A percentile compares a stretch with the other conserved stretches of the same genome.
These are phyloP conservation scores for Neurospora tetraspora DNA, from an alignment of 495 filamentous ascomycete species.

Conservation along the genomic window DNA sequence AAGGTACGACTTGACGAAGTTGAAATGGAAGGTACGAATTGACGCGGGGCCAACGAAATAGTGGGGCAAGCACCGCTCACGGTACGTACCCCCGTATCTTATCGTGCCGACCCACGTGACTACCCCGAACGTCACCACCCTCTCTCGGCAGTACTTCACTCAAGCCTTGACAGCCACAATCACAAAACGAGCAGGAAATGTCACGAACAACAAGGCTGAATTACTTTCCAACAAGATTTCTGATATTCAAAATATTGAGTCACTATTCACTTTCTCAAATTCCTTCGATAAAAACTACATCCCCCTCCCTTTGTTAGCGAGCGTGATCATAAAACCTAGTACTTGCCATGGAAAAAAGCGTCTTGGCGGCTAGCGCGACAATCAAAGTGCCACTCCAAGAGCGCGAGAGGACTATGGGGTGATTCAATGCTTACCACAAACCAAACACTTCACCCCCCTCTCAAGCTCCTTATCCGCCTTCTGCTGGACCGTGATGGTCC, in stretches of 20 bases:
- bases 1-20: neutral
- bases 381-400: neutral
- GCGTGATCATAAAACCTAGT: neutral
- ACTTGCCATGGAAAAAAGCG: neutral
- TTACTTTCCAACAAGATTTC: neutral
- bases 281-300: neutral
- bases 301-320: neutral
- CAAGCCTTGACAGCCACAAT: neutral
- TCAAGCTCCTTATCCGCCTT: neutral
- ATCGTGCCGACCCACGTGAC: neutral
- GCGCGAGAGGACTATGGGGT: neutral
- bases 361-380: neutral
- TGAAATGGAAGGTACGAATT: neutral
- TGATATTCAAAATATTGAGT: neutral
- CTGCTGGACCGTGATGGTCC: neutral
- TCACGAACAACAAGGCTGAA: fast-evolving
- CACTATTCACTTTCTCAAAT: neutral
- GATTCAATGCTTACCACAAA: neutral
- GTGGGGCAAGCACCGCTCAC: neutral
- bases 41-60: neutral
- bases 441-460: neutral
- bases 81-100: neutral
- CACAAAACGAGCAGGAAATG: neutral
- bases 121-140: neutral
- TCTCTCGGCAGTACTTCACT: neutral